Evolutionary conservation across 2,329 filamentous ascomycete species (phyloP).

Genomic region (Beauveria sp.): DNA sequence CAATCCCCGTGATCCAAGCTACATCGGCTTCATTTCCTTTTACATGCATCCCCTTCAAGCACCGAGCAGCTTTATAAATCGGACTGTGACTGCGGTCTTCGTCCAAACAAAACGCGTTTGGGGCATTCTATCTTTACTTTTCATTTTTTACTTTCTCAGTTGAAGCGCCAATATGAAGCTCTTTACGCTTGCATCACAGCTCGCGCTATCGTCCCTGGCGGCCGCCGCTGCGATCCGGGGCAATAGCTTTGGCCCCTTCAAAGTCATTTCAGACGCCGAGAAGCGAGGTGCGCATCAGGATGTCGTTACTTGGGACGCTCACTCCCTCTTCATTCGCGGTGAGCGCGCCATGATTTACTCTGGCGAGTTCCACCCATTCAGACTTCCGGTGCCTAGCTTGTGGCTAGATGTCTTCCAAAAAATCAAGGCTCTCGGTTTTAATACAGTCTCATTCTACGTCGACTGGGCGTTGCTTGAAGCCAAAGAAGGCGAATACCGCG

Average conservation of each 20-base stretch:
- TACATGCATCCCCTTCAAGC: neutral
- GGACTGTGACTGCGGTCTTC: neutral
- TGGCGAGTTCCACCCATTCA: constrained; percentile 59
- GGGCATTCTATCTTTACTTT: too few relatives aligned
- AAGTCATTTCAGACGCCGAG: neutral
- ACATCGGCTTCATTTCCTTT: neutral
- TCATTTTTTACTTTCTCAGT: neutral
- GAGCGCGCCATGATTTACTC: constrained; percentile 59
- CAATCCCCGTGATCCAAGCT: constrained; percentile 3
- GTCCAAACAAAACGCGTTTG: neutral
- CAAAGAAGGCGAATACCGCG: constrained; percentile 55
- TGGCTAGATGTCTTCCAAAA: constrained; percentile 67
- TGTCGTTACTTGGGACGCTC: constrained; percentile 56
- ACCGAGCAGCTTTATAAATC: neutral
- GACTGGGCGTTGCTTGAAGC: constrained; percentile 67
- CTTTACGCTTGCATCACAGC: neutral
- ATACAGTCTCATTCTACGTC: constrained; percentile 63
- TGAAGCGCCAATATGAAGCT: neutral
- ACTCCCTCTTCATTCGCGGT: constrained; percentile 59
- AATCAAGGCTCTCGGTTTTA: constrained; percentile 65
- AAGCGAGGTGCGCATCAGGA: constrained; percentile 6
- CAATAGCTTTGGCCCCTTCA: neutral
- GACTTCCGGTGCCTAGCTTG: constrained; percentile 27
- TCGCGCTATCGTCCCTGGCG: constrained; percentile 1
- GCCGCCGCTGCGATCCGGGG: neutral